Evolutionary conservation across 139 green algal species (phyloP), one percentile per base, ranked within the genome.

Genomic region (Nannochloris sp.): DNA sequence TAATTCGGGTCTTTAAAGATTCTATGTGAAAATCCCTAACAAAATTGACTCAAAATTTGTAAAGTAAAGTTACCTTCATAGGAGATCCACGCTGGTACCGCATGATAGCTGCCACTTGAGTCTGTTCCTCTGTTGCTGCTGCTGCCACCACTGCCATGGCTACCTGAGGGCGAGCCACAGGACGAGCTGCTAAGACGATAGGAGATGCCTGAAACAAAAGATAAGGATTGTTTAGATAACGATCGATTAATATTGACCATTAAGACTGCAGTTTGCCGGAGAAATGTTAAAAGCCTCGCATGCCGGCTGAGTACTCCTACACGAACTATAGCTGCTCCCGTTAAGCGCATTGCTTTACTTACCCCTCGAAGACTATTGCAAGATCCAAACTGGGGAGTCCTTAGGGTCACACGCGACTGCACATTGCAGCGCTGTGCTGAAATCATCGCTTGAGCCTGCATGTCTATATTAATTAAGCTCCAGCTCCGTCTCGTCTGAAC

Each of bases 51-150:
- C n/a, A n/a, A n/a, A n/a, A n/a, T n/a, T n/a, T n/a, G n/a, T n/a
- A n/a, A n/a, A n/a, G n/a, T n/a, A 67, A 12, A 8, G 35, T 3
- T 65, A 90, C 85, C 83, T 93, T 93, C 69, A 71, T 44, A 23
- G 78, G 66, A 5, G 83, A 89, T 38, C 86, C 85, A 5, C 85
- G 69, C 60, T 81, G 67, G 66, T 83, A 90, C 2, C 65, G 60
- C 42, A 89, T 61, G 54, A 83, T 63, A 4, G 86, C 84, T 30
- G 78, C 64, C 9, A 70, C 86, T 58, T 76, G 62, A 9, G 54
- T 12, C 3, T 7, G 44, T 31, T 38, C 55, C 51, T 80, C 72
- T 32, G 39, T 59, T 23, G 34, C 57, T 42, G 61, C 39, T 25
- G 23, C 44, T 44, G 63, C 42, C 6, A 63, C 71, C 14, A 37